Percentiles rank a stretch among this genome's conserved stretches.
Conservation (phyloP, 257 asterid species). For the Solanum okadae region DNA sequence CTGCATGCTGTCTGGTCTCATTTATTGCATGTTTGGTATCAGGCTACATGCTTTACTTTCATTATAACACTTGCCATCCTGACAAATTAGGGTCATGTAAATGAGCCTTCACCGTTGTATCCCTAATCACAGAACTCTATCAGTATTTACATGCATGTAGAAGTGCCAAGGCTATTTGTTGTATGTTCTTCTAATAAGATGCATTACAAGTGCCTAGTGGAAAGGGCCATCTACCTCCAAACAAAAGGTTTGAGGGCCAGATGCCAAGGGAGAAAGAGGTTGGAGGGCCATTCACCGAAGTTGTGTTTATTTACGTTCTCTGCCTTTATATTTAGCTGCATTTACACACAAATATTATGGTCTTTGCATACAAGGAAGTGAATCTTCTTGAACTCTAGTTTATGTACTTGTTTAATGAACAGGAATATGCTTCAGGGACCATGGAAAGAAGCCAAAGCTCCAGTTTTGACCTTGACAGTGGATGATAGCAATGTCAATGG, state of each 20-base stretch:
- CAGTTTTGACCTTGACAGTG: constrained; percentile 68
- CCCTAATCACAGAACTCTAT: not conserved
- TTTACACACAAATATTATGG: not conserved
- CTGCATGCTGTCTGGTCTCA: not conserved
- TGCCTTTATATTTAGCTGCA: not conserved
- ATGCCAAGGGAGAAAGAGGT: not conserved
- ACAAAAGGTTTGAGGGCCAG: not conserved
- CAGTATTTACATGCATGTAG: not conserved
- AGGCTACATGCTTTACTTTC: not conserved
- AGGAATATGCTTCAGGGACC: constrained; percentile 99
- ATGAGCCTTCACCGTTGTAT: not conserved
- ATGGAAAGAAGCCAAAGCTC: constrained; percentile 93
- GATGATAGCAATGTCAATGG: constrained; percentile 84
- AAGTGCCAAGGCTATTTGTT: not conserved
- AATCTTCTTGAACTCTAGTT: not conserved
- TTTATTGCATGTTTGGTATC: not conserved
- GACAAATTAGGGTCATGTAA: not conserved
- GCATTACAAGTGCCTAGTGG: not conserved
- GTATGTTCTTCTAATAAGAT: not conserved
- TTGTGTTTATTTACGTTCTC: not conserved
- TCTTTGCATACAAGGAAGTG: not conserved
- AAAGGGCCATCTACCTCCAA: not conserved
- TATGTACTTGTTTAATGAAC: constrained; percentile 14
- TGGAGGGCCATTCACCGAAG: not conserved
- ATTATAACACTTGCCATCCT: not conserved